These are phyloP conservation scores for Nannizziopsis barbatae DNA, from an alignment of 2,329 filamentous ascomycete genomes.

Conservation along the genomic window DNA sequence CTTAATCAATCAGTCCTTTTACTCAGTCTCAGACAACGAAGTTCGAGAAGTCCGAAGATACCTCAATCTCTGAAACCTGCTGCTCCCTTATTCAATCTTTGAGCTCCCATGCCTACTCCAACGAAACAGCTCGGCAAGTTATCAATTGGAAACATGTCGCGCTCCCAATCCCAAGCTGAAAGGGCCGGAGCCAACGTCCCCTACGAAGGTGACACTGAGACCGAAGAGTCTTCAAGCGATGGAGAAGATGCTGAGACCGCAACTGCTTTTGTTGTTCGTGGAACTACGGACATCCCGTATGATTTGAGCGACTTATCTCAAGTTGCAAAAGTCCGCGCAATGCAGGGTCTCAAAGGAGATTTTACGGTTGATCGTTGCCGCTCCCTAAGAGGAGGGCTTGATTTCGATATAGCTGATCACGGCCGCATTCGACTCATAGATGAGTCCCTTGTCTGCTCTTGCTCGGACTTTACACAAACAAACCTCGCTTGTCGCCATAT, in stretches of 20 bases:
- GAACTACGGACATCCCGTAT: constrained; percentile 13
- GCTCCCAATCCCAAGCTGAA: constrained; percentile 21
- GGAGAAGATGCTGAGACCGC: constrained; percentile 3
- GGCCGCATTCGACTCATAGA: constrained; percentile 26
- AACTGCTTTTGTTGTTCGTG: constrained; percentile 6
- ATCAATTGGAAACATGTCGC: constrained; percentile 30
- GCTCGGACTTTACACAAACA: constrained; percentile 24
- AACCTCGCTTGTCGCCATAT: constrained; percentile 33
- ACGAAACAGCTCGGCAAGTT: constrained; percentile 31
- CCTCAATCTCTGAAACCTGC: background rate
- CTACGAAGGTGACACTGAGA: constrained; percentile 11
- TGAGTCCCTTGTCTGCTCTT: constrained; percentile 27
- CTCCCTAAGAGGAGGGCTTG: constrained; percentile 23
- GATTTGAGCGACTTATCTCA: constrained; percentile 11
- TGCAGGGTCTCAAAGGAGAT: constrained; percentile 15
- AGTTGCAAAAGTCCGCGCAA: constrained; percentile 8
- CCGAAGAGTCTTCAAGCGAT: constrained; percentile 15
- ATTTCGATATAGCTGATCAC: constrained; percentile 30
- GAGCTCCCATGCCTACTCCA: constrained; percentile 29
- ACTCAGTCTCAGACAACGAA: constrained; percentile 1
- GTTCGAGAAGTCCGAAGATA: background rate
- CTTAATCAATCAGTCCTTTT: background rate
- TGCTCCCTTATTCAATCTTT: constrained; percentile 10
- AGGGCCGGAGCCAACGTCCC: constrained; percentile 17
- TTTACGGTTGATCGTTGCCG: constrained; percentile 22